phyloP scores from a whole-genome alignment of 768 basidiomycete genomes.

The Pleurotus citrinopileatus region DNA sequence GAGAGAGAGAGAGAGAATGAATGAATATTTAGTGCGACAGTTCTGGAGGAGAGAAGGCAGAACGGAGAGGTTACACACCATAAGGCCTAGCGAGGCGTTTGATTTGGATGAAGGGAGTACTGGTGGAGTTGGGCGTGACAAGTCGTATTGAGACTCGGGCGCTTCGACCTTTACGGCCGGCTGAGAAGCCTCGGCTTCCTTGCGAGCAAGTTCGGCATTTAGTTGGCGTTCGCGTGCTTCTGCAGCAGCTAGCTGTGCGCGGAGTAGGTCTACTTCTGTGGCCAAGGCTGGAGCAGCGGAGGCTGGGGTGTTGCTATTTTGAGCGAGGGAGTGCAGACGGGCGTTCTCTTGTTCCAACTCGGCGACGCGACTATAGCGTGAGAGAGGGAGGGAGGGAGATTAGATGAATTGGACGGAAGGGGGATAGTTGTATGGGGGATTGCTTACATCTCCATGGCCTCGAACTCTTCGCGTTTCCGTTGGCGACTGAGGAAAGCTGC shows the following conservation, averaged over 20 bases:
- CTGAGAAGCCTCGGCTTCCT: slow-evolving; percentile 22
- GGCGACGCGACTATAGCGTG: slow-evolving; percentile 74
- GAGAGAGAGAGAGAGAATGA: slow-evolving; percentile 15
- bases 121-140: slow-evolving; percentile 22
- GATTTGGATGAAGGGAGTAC: slow-evolving; percentile 51
- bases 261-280: slow-evolving; percentile 66
- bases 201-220: slow-evolving; percentile 54
- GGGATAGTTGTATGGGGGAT: slow-evolving; percentile 15
- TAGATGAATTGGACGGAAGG: slow-evolving; percentile 12
- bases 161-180: slow-evolving; percentile 57
- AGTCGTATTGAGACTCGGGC: slow-evolving; percentile 47
- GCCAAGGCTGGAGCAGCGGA: slow-evolving; percentile 35
- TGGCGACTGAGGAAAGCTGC: slow-evolving; percentile 91
- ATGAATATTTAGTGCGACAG: slow-evolving; percentile 1
- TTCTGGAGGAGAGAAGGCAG: no score
- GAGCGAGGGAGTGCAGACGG: slow-evolving; percentile 59
- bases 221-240: slow-evolving; percentile 68
- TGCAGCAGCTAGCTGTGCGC: slow-evolving; percentile 59
- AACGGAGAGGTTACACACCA: slow-evolving; percentile 46
- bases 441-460: slow-evolving; percentile 85
- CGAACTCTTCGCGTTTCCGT: slow-evolving; percentile 90
- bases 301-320: slow-evolving; percentile 28
- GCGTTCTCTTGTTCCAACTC: slow-evolving; percentile 85
- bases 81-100: slow-evolving; percentile 65
- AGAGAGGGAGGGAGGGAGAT: no score